Evolutionary conservation across 1,284 basidiomycete genomes (phyloP).

Genomic region (Naganishia cerealis): DNA sequence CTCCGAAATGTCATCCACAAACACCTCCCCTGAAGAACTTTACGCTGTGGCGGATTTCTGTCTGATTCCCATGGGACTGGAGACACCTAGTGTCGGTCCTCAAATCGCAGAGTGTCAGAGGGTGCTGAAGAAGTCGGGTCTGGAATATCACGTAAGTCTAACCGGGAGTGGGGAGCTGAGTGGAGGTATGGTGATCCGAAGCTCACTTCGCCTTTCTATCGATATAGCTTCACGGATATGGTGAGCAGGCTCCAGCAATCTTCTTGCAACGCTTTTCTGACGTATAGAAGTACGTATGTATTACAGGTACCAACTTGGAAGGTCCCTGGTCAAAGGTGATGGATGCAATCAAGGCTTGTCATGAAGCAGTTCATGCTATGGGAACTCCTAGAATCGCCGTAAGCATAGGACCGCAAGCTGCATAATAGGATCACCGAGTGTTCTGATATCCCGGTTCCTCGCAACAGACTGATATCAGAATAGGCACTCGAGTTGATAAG

Average conservation of each 20-base stretch:
- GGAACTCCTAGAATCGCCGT: slow-evolving; percentile 50
- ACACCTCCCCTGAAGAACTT: slow-evolving; percentile 17
- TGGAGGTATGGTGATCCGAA: neutral
- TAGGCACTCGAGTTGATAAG: slow-evolving; percentile 80
- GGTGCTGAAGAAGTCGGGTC: slow-evolving; percentile 74
- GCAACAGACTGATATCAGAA: slow-evolving; percentile 83
- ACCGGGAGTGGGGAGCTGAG: neutral
- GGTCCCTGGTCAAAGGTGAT: slow-evolving; percentile 78
- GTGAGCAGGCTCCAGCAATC: neutral
- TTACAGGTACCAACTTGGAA: slow-evolving; percentile 78
- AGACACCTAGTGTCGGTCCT: slow-evolving; percentile 51
- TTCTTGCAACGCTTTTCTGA: slow-evolving; percentile 44
- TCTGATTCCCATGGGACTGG: slow-evolving; percentile 54
- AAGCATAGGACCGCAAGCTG: slow-evolving; percentile 31
- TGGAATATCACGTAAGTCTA: slow-evolving; percentile 70
- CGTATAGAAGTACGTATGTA: neutral
- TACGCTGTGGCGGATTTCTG: slow-evolving; percentile 44
- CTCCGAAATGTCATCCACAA: slow-evolving; percentile 4
- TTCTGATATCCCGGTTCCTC: neutral
- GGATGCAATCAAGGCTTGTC: slow-evolving; percentile 66
- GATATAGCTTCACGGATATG: slow-evolving; percentile 22
- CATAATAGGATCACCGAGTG: neutral
- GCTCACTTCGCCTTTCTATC: neutral
- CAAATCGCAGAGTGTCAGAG: slow-evolving; percentile 65
- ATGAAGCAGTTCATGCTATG: slow-evolving; percentile 75